Conservation (phyloP, 352 stramenopile species). For the Pseudoperonospora humuli region DNA sequence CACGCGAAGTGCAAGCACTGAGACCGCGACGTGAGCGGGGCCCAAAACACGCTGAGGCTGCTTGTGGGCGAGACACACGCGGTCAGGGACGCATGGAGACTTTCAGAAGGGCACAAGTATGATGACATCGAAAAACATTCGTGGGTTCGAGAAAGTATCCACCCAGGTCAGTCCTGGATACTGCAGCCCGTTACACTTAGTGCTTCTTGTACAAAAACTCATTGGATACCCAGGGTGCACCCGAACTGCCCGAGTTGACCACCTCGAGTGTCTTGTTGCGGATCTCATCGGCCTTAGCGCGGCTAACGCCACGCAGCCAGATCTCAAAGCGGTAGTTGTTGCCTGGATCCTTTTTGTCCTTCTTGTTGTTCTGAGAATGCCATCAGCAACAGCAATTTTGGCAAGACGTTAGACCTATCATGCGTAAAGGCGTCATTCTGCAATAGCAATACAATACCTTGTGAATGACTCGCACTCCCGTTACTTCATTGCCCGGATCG, state of each 20-base stretch:
- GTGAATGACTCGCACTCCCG: conserved; percentile 87
- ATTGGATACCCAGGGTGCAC: conserved; percentile 37
- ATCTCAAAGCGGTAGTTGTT: conserved; percentile 86
- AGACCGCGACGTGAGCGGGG: no score
- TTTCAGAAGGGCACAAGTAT: no score
- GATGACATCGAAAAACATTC: no score
- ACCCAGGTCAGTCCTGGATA: no score
- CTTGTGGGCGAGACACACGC: no score
- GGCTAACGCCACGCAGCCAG: conserved; percentile 61
- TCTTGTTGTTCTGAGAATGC: conserved; percentile 71
- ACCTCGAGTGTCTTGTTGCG: conserved; percentile 56
- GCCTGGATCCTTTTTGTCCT: conserved; percentile 70
- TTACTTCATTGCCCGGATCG: conserved; percentile 82
- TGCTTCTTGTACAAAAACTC: conserved; percentile 83
- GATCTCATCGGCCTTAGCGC: conserved; percentile 63
- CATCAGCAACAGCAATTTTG: not conserved
- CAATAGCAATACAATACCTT: conserved; percentile 41
- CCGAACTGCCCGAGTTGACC: conserved; percentile 54
- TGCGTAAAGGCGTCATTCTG: not conserved
- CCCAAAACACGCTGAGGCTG: no score
- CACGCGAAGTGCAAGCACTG: no score
- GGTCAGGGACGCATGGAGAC: no score
- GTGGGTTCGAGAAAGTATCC: no score
- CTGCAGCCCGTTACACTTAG: conserved; percentile 33
- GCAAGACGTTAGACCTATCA: not conserved